Conservation (phyloP, 306 rosid species). For the Psophocarpus tetragonolobus region DNA sequence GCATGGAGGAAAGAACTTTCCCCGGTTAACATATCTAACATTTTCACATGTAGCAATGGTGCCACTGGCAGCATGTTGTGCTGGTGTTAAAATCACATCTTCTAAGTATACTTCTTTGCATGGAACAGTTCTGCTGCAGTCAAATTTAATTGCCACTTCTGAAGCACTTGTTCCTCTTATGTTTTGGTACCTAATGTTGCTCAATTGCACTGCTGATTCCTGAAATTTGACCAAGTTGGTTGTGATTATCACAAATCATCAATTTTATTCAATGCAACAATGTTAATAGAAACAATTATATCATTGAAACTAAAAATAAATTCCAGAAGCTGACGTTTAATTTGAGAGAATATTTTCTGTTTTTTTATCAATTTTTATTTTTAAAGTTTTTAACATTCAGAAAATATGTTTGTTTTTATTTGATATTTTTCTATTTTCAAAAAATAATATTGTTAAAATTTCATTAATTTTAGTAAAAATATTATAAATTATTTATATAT, state of each 20-base stretch:
- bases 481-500: no score
- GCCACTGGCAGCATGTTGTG: background rate
- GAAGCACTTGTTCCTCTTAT: slow-evolving; percentile 81
- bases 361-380: no score
- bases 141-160: slow-evolving; percentile 58
- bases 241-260: background rate
- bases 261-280: background rate
- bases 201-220: slow-evolving; percentile 64
- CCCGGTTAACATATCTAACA: slow-evolving; percentile 34
- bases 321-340: no score
- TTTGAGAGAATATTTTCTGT: no score
- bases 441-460: no score
- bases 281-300: background rate
- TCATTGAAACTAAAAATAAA: no score
- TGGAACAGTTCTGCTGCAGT: slow-evolving; percentile 56
- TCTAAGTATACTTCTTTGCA: slow-evolving; percentile 49
- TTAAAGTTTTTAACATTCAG: no score
- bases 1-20: slow-evolving; percentile 59
- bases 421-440: no score
- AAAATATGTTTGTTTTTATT: no score
- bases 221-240: slow-evolving; percentile 26
- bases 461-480: no score
- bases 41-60: slow-evolving; percentile 58
- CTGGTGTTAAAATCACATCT: slow-evolving; percentile 47
- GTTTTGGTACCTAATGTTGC: slow-evolving; percentile 57